Conservation (phyloP, 495 filamentous ascomycete genomes). For the Daldinia grandis region DNA sequence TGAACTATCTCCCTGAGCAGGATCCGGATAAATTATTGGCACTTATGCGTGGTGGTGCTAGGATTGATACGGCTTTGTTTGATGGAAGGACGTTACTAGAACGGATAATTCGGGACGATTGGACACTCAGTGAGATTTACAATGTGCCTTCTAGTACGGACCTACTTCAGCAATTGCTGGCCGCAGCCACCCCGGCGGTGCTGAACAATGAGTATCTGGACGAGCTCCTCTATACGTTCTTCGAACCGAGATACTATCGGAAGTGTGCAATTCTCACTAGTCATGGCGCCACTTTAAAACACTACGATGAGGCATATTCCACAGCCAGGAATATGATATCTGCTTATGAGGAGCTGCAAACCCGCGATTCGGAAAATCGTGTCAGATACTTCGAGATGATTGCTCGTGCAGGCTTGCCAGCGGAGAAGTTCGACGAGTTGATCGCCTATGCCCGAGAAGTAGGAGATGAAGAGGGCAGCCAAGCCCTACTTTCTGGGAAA, state of each 20-base stretch:
- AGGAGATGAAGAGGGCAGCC: neutral
- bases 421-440: neutral
- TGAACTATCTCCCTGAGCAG: neutral
- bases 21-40: neutral
- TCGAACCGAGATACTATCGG: neutral
- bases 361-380: neutral
- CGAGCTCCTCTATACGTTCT: neutral
- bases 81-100: neutral
- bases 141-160: neutral
- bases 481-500: neutral
- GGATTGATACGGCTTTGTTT: neutral
- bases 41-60: neutral
- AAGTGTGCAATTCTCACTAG: neutral
- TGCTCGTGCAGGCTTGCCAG: neutral
- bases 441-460: neutral
- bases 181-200: neutral
- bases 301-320: neutral
- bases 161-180: neutral
- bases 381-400: neutral
- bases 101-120: neutral
- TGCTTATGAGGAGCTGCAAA: neutral
- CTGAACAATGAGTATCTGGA: neutral
- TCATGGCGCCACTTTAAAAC: neutral
- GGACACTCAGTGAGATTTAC: neutral
- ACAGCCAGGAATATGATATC: neutral